These are phyloP conservation scores for Plasmodium gonderi DNA, from an alignment of 169 alveolate species.

Conservation along the genomic window DNA sequence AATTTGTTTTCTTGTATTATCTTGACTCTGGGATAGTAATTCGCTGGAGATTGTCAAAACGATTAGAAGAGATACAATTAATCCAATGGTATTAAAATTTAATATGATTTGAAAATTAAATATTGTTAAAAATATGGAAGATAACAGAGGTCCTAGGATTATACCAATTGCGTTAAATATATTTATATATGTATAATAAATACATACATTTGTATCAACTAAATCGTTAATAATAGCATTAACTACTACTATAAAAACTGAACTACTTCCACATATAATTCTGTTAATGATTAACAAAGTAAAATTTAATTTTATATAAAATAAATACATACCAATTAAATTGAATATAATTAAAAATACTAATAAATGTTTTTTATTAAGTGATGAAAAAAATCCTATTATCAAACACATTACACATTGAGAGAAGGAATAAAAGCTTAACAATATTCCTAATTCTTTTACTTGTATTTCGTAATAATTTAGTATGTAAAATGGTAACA, in stretches of 20 bases:
- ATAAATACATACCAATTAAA: constrained; percentile 71
- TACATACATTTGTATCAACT: constrained; percentile 65
- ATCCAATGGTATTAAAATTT: constrained; percentile 71
- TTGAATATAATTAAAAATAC: constrained; percentile 53
- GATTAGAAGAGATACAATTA: constrained; percentile 38
- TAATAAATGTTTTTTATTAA: constrained; percentile 51
- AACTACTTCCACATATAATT: constrained; percentile 75
- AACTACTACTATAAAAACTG: constrained; percentile 68
- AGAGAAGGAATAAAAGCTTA: constrained; percentile 71
- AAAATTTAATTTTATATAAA: constrained; percentile 59
- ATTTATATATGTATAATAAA: constrained; percentile 69
- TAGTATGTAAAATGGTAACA: constrained; percentile 59
- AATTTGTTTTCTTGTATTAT: background rate
- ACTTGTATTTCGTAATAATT: constrained; percentile 70
- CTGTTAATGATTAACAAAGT: constrained; percentile 35
- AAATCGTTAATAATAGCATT: constrained; percentile 71
- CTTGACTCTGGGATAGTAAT: constrained; percentile 14
- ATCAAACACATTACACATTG: constrained; percentile 74
- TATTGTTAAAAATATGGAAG: constrained; percentile 64
- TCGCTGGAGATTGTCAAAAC: constrained; percentile 64
- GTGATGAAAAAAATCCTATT: constrained; percentile 62
- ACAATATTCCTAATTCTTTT: constrained; percentile 60
- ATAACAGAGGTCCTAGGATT: constrained; percentile 63
- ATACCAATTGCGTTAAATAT: constrained; percentile 74
- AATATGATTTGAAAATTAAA: constrained; percentile 54